These are phyloP conservation scores for Trapa bicornis DNA, from an alignment of 345 rosid genomes.

Conservation along the genomic window DNA sequence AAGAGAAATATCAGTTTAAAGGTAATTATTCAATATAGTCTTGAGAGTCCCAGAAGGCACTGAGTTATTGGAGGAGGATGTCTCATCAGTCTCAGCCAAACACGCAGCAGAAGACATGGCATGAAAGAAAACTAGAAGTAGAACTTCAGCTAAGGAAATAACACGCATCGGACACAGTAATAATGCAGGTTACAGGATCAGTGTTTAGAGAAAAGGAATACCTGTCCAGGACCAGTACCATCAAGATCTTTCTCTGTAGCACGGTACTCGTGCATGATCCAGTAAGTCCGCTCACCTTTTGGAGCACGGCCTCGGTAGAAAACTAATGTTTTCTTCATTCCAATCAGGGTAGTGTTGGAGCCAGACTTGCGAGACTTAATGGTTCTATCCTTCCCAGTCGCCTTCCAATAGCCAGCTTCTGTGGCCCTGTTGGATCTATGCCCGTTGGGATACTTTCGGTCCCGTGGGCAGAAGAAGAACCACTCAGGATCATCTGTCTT, in stretches of 20 bases:
- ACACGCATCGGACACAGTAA: not conserved
- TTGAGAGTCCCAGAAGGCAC: too few relatives aligned
- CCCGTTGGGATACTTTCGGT: slow-evolving; percentile 87
- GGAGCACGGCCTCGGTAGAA: slow-evolving; percentile 90
- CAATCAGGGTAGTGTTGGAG: slow-evolving; percentile 21
- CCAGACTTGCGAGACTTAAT: slow-evolving; percentile 46
- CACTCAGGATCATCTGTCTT: slow-evolving; percentile 85
- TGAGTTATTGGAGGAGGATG: not conserved
- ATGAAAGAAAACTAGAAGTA: not conserved
- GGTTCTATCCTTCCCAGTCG: slow-evolving; percentile 87
- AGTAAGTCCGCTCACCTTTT: slow-evolving; percentile 64
- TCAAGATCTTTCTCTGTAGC: slow-evolving; percentile 62
- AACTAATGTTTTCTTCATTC: slow-evolving; percentile 93
- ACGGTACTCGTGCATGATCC: slow-evolving; percentile 97
- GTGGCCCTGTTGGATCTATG: slow-evolving; percentile 95
- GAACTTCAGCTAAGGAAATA: too few relatives aligned
- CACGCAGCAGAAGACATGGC: not conserved
- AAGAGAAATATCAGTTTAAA: too few relatives aligned
- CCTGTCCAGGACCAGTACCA: slow-evolving; percentile 76
- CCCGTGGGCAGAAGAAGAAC: slow-evolving; percentile 93
- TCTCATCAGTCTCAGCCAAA: not conserved
- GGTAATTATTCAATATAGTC: too few relatives aligned
- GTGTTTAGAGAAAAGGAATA: slow-evolving; percentile 3
- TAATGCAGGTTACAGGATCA: not conserved
- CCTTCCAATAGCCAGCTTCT: slow-evolving; percentile 90